Evolutionary conservation across 2,329 filamentous ascomycete genomes (phyloP).

Genomic region (Furcasterigmium furcatum): DNA sequence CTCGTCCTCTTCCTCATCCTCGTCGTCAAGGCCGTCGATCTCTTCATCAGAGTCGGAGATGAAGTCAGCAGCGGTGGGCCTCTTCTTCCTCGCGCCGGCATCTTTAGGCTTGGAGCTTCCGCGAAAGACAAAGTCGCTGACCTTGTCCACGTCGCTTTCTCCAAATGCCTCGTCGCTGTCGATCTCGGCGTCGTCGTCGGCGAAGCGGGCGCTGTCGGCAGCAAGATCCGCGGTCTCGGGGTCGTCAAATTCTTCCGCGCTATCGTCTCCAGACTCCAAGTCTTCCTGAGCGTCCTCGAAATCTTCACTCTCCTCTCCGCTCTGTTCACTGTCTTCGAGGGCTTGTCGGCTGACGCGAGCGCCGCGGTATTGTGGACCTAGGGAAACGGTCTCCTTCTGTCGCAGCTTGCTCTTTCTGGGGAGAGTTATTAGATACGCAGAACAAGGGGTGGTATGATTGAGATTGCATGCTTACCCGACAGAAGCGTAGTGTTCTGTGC

Average conservation of each 20-base stretch:
- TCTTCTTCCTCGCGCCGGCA: conserved; percentile 26
- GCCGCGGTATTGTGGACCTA: conserved; percentile 81
- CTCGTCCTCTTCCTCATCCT: conserved; percentile 30
- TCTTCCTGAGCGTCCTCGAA: conserved; percentile 34
- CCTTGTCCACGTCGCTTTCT: conserved; percentile 79
- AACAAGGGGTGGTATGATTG: too few species aligned
- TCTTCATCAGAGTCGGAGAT: conserved; percentile 46
- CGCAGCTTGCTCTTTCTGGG: conserved; percentile 77
- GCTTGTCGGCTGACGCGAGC: conserved; percentile 69
- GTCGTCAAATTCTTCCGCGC: conserved; percentile 53
- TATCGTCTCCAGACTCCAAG: conserved; percentile 28
- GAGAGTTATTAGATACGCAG: background rate
- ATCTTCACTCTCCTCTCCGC: conserved; percentile 46
- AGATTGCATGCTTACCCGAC: too few species aligned
- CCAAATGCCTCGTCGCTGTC: conserved; percentile 70
- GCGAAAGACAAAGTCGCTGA: conserved; percentile 68
- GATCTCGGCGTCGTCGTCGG: conserved; percentile 57
- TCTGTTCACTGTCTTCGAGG: conserved; percentile 53
- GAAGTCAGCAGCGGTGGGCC: conserved; percentile 54
- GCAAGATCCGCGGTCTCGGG: conserved; percentile 53
- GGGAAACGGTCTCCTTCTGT: conserved; percentile 61
- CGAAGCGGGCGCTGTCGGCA: conserved; percentile 38
- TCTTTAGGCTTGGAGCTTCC: conserved; percentile 52
- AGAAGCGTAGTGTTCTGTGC: conserved; percentile 81
- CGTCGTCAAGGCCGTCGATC: conserved; percentile 27